A percentile compares a stretch with the other conserved stretches of the same genome.
phyloP scores from a whole-genome alignment of 2,329 filamentous ascomycete species.

The Botryotinia calthae region DNA sequence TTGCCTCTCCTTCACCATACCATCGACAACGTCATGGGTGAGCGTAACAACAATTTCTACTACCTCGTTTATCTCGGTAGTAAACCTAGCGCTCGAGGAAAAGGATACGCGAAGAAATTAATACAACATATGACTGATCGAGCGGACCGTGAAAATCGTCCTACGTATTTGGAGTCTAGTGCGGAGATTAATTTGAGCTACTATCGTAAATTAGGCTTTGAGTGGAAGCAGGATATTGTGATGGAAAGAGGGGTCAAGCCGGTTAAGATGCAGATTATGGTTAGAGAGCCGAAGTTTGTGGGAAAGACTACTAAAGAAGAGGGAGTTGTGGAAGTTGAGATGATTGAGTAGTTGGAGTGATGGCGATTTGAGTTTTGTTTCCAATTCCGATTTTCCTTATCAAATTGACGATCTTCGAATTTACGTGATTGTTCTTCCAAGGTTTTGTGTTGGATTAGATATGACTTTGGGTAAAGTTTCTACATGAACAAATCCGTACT shows the following conservation, averaged over 20 bases:
- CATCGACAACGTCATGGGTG: slow-evolving; percentile 66
- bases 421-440: background rate
- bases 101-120: slow-evolving; percentile 69
- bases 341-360: slow-evolving; percentile 7
- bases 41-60: slow-evolving; percentile 66
- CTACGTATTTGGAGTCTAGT: slow-evolving; percentile 78
- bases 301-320: slow-evolving; percentile 41
- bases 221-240: slow-evolving; percentile 59
- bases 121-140: slow-evolving; percentile 65
- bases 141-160: slow-evolving; percentile 65
- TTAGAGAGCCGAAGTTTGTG: slow-evolving; percentile 59
- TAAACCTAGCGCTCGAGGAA: slow-evolving; percentile 65
- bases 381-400: background rate
- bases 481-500: no score
- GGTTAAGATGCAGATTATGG: slow-evolving; percentile 75
- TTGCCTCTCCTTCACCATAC: slow-evolving; percentile 70
- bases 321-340: slow-evolving; percentile 23
- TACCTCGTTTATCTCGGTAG: slow-evolving; percentile 84
- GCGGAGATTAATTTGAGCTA: slow-evolving; percentile 65
- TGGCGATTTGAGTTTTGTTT: slow-evolving; percentile 8
- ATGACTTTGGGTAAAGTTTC: background rate
- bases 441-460: background rate
- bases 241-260: slow-evolving; percentile 57
- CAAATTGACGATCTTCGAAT: background rate
- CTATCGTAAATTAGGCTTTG: slow-evolving; percentile 75